Percentiles rank a stretch among this genome's conserved stretches.
Conservation (phyloP, 1,139 yeast genomes). For the Candida sojae region DNA sequence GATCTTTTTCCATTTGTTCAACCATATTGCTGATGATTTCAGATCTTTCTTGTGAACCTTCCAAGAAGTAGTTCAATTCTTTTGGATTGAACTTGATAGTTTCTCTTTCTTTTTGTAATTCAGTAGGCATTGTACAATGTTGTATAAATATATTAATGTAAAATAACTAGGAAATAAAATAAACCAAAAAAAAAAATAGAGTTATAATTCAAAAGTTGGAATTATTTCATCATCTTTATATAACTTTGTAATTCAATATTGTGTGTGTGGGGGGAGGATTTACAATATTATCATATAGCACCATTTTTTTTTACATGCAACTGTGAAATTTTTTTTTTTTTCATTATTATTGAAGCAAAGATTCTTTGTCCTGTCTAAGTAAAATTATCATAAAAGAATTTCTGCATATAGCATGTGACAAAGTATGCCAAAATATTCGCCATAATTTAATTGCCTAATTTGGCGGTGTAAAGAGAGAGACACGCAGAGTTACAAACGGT, state of each 20-base stretch:
- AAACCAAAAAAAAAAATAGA: background rate
- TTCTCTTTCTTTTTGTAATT: conserved; percentile 9
- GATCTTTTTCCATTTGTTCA: conserved; percentile 52
- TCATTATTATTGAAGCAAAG: too few relatives aligned
- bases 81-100: conserved; percentile 34
- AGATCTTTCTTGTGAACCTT: conserved; percentile 39
- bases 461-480: too few relatives aligned
- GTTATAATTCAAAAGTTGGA: background rate
- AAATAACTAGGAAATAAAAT: background rate
- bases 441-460: too few relatives aligned
- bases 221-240: background rate
- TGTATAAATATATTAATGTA: background rate
- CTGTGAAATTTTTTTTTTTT: background rate
- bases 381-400: too few relatives aligned
- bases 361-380: too few relatives aligned
- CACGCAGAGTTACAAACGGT: too few relatives aligned
- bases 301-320: background rate
- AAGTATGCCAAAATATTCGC: background rate
- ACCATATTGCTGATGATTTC: conserved; percentile 30
- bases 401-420: background rate
- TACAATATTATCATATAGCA: background rate
- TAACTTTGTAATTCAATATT: background rate
- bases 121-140: conserved; percentile 1
- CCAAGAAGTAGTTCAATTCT: conserved; percentile 46
- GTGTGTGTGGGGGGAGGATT: conserved; percentile 1